Evolutionary conservation across 1,139 yeast species (phyloP).

Genomic region (Hansenula anomala): DNA sequence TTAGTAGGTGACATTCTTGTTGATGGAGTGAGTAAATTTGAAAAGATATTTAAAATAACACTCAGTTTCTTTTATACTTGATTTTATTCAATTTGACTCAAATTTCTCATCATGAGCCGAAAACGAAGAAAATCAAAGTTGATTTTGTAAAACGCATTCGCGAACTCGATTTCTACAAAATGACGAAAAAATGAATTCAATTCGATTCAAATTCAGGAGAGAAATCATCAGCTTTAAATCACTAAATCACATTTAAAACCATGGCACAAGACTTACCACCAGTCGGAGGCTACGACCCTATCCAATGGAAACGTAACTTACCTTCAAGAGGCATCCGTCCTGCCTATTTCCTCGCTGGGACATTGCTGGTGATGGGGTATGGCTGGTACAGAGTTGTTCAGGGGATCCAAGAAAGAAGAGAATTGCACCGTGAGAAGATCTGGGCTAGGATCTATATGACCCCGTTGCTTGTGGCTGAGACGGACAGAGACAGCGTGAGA

Average conservation of each 20-base stretch:
- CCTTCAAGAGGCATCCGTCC: slow-evolving; percentile 87
- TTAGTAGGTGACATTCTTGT: slow-evolving; percentile 31
- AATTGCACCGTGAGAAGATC: slow-evolving; percentile 67
- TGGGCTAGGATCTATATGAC: slow-evolving; percentile 75
- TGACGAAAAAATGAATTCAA: too few relatives aligned
- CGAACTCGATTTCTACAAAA: too few relatives aligned
- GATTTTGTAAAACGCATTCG: too few relatives aligned
- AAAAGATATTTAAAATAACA: too few relatives aligned
- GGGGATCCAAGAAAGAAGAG: slow-evolving; percentile 75
- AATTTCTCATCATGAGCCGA: too few relatives aligned
- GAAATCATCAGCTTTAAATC: too few relatives aligned
- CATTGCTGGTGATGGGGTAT: slow-evolving; percentile 59
- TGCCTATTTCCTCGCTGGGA: slow-evolving; percentile 59
- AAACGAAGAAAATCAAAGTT: too few relatives aligned
- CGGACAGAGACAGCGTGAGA: slow-evolving; percentile 75
- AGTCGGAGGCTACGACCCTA: slow-evolving; percentile 77
- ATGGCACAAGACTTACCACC: slow-evolving; percentile 78
- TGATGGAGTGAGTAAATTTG: too few relatives aligned
- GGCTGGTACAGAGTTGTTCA: slow-evolving; percentile 67
- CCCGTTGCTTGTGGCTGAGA: slow-evolving; percentile 78
- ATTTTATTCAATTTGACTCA: too few relatives aligned
- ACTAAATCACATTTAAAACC: too few relatives aligned
- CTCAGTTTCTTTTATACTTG: too few relatives aligned
- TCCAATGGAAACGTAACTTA: slow-evolving; percentile 86
- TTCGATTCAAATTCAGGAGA: too few relatives aligned